A percentile compares a stretch with the other conserved stretches of the same genome.
Conservation (phyloP, 495 filamentous ascomycete species). For the Penicillium alfredii region DNA sequence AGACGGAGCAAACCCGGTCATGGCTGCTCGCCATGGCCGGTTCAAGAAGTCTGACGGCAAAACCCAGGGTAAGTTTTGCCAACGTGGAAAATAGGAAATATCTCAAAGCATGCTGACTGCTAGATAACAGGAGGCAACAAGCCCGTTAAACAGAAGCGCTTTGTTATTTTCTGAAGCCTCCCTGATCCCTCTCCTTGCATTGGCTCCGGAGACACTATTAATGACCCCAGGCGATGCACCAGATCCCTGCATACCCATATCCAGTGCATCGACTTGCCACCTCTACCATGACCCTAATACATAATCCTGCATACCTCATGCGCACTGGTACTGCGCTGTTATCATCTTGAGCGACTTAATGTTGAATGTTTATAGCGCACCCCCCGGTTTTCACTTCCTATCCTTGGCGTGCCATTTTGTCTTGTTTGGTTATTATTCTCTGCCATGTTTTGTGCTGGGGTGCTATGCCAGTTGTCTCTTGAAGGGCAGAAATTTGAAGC, state of each 20-base stretch:
- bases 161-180: slow-evolving; percentile 26
- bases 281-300: too few species aligned
- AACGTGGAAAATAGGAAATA: neutral
- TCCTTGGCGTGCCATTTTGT: too few species aligned
- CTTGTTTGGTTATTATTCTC: too few species aligned
- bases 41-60: slow-evolving; percentile 14
- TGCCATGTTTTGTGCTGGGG: too few species aligned
- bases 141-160: slow-evolving; percentile 26
- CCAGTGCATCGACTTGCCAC: too few species aligned
- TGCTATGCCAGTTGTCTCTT: too few species aligned
- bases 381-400: too few species aligned
- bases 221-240: neutral
- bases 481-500: too few species aligned
- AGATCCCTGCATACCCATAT: neutral
- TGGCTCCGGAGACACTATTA: neutral
- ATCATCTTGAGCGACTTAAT: neutral
- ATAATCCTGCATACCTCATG: neutral
- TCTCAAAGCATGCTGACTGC: neutral
- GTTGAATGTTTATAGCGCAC: neutral
- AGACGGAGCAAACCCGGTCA: slow-evolving; percentile 55
- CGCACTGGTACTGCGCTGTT: neutral
- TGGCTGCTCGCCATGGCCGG: slow-evolving; percentile 14
- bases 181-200: too few species aligned
- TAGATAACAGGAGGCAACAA: slow-evolving; percentile 14
- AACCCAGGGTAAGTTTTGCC: slow-evolving; percentile 13